Base-by-base conservation (phyloP, 2,329 filamentous ascomycete genomes). In the Trichophyton rubrum region DNA sequence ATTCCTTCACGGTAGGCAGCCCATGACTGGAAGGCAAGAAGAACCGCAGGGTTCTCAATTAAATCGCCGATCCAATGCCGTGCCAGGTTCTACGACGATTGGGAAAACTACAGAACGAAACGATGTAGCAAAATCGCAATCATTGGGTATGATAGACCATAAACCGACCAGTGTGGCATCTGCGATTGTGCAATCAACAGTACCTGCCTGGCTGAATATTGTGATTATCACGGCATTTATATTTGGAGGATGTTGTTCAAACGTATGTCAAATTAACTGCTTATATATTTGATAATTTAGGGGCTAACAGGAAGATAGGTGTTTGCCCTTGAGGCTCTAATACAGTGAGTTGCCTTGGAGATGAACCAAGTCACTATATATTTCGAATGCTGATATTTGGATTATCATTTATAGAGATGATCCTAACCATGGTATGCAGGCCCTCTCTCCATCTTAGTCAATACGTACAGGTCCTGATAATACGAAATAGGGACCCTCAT, bases 201-300 rank as follows among this genome's bases (percentile, higher is more conserved):
- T 86, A 62, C 82, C 83, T 35, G 80, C 80, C 72, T 86, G 82
- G 80, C 73, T 88, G 41, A 80, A 82, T 61, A 78, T 86, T 53
- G 78, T 80, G 22, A 78, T 81, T 61, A 95, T 95, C 81, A 80
- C 92, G 61, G 81, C 80, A 58, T 81, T 97, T 66, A 97, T 99
- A 62, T 96, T 99, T 73, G 93, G 93, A 58, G 93, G 93, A 33
- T 96, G 90, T 71, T 96, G 91, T 76, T 90, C 89, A 40, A 96
- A 96, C 80, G 91, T 91, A 78, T 74, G 84, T 75, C 67, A 70
- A 43, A 41, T 27, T 35, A 17, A 0, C 45, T 59, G 24, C 17
- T 15, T 2, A 24, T 47, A 8, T 47, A 4, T 6, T 20, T 1
- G 7, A 49, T 11, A n/a, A n/a, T 3, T 47, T 33, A 45, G 9